Evolutionary conservation across 1,139 yeast species (phyloP), one percentile per base, ranked within the genome.

Genomic region (Pichia sp.): DNA sequence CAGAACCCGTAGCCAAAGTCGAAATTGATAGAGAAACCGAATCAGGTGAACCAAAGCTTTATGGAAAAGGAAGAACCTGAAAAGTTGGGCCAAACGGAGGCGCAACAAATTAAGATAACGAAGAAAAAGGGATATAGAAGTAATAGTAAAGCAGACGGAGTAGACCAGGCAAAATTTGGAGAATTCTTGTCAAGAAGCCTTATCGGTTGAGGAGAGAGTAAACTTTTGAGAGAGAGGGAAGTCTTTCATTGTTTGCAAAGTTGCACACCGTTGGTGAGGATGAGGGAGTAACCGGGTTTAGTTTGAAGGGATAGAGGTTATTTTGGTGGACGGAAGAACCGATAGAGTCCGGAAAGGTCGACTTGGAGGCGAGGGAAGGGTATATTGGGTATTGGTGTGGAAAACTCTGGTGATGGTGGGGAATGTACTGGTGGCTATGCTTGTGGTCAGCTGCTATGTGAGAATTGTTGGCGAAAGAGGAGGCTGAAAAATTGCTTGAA

Each of bases 221-320:
- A 4, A 54, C 49, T 46, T 54, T 48, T 15, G 57, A 54, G 11
- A 54, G 38, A 3, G 57, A 31, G 8, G 54, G 57, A 10, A 54
- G 23, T 34, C 26, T 50, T 36, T 34, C 40, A 6, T 40, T n/a
- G n/a, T 15, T 29, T 4, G n/a, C 8, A 29, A 32, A 19, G n/a
- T 43, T 43, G 32, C 30, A 36, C 7, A 36, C 13, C 7, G 41
- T 15, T 36, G 41, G n/a, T 36, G 41, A 13, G n/a, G 41, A 13
- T 3, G 16, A 13, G n/a, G 16, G n/a, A 36, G 41, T 7, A 36
- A 6, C 7, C 41, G 16, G n/a, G 41, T 15, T 15, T 32, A 32
- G 36, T 32, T 13, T 32, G 36, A 32, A 32, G 10, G 36, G 36
- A 32, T 32, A 32, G 13, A 13, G 13, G 36, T 32, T 32, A 13